Percentiles rank a stretch among this genome's conserved stretches.
Evolutionary conservation across 2,329 filamentous ascomycete genomes (phyloP).

Genomic region (Endocalyx cinctus): DNA sequence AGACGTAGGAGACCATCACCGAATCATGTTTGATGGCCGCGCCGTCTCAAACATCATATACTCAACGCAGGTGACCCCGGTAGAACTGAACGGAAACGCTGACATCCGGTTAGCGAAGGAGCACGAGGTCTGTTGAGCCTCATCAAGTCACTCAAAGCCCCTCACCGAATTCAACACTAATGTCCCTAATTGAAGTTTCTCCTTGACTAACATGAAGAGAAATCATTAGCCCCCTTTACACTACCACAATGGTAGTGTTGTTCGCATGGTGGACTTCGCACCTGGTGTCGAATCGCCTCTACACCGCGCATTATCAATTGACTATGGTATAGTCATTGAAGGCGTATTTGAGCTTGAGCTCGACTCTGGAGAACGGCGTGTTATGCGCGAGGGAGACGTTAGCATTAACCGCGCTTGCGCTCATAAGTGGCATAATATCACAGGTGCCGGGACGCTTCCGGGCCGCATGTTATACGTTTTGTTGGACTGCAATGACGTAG

Average conservation of each 20-base stretch:
- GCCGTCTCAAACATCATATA: constrained; percentile 25
- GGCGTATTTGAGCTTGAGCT: constrained; percentile 12
- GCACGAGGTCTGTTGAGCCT: constrained; percentile 4
- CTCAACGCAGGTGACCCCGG: constrained; percentile 19
- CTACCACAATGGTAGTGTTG: constrained; percentile 7
- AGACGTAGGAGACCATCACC: constrained; percentile 24
- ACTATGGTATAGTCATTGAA: constrained; percentile 16
- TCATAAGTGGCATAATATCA: constrained; percentile 13
- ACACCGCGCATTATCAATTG: constrained; percentile 10
- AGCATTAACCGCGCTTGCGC: constrained; percentile 7
- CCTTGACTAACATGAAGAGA: neutral
- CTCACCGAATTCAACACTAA: neutral
- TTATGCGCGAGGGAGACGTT: constrained; percentile 14
- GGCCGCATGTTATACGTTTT: constrained; percentile 9
- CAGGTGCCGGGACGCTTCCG: constrained; percentile 8
- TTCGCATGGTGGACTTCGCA: constrained; percentile 16
- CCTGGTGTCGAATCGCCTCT: constrained; percentile 8
- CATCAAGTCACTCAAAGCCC: neutral
- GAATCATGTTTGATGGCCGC: constrained; percentile 16
- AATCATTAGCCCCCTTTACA: constrained; percentile 1
- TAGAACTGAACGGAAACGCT: constrained; percentile 17
- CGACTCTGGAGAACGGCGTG: constrained; percentile 15
- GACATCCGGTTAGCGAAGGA: constrained; percentile 15
- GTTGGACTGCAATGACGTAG: constrained; percentile 2
- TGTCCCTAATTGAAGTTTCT: neutral